Evolutionary conservation across 2,329 filamentous ascomycete genomes (phyloP).

Genomic region (Colletotrichum scovillei): DNA sequence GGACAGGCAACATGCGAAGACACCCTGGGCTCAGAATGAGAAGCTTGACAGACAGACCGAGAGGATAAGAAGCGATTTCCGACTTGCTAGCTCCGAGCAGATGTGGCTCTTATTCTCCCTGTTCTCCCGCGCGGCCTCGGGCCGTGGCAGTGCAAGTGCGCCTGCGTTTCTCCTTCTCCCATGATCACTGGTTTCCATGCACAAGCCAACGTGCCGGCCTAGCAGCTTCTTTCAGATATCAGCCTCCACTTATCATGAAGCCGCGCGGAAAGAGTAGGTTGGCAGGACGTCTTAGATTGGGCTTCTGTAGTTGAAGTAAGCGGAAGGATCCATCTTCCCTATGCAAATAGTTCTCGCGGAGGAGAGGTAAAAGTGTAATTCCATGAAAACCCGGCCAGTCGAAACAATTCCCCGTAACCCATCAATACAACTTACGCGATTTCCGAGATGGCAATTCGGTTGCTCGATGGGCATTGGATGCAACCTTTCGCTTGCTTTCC

Average conservation of each 20-base stretch:
- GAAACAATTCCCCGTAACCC: not conserved
- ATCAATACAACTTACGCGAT: not conserved
- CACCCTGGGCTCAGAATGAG: not conserved
- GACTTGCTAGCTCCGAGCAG: not conserved
- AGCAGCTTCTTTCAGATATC: not conserved
- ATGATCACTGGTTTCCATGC: not conserved
- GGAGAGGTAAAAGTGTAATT: not conserved
- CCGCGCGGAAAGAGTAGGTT: not conserved
- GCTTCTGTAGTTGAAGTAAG: not conserved
- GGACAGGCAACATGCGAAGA: not conserved
- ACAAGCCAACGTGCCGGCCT: not conserved
- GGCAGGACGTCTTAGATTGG: not conserved
- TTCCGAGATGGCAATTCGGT: not conserved
- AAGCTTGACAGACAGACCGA: not conserved
- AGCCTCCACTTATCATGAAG: not conserved
- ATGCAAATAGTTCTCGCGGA: too few species aligned
- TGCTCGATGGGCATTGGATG: not conserved
- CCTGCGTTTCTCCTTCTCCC: not conserved
- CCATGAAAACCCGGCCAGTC: not conserved
- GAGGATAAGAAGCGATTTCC: not conserved
- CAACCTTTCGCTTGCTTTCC: not conserved
- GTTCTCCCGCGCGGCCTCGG: not conserved
- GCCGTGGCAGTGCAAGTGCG: slow-evolving; percentile 8
- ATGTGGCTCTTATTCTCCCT: not conserved
- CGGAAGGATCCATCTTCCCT: not conserved